phyloP scores from a whole-genome alignment of 257 asterid species.

The Cruciata laevipes region DNA sequence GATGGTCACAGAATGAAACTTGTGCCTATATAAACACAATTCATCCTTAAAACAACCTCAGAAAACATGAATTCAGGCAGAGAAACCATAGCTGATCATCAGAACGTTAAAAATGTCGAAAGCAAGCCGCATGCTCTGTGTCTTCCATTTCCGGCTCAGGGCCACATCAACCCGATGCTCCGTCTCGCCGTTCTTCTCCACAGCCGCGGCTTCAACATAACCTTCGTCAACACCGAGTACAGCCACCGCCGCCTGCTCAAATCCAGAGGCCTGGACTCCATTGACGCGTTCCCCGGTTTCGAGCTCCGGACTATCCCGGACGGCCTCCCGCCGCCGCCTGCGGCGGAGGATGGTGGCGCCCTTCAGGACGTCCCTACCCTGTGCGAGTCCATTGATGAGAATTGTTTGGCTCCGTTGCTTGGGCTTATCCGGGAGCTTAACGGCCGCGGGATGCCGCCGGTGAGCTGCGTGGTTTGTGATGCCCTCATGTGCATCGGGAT shows the following conservation, averaged over 20 bases:
- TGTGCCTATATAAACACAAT: background rate
- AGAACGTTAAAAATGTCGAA: background rate
- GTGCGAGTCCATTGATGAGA: conserved; percentile 27
- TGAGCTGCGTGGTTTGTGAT: conserved; percentile 46
- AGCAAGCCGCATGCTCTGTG: conserved; percentile 20
- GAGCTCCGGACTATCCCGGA: conserved; percentile 22
- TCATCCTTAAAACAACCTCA: background rate
- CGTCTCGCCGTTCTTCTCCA: conserved; percentile 22
- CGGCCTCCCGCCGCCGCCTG: conserved; percentile 23
- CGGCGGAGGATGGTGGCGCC: conserved; percentile 14
- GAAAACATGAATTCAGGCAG: background rate
- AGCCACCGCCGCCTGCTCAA: conserved; percentile 22
- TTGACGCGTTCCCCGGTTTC: conserved; percentile 18
- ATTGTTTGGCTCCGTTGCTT: conserved; percentile 41
- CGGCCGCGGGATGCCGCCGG: conserved; percentile 28
- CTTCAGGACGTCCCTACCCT: conserved; percentile 33
- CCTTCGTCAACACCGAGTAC: conserved; percentile 26
- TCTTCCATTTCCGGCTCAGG: conserved; percentile 23
- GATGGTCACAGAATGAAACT: background rate
- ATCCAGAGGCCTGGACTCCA: conserved; percentile 17
- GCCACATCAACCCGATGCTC: conserved; percentile 25
- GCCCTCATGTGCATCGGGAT: conserved; percentile 41
- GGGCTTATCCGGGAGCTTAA: conserved; percentile 19
- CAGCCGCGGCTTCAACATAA: conserved; percentile 21
- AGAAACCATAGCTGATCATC: background rate